Conservation (phyloP, 140 eudicot genomes). For the Anethum foeniculum region DNA sequence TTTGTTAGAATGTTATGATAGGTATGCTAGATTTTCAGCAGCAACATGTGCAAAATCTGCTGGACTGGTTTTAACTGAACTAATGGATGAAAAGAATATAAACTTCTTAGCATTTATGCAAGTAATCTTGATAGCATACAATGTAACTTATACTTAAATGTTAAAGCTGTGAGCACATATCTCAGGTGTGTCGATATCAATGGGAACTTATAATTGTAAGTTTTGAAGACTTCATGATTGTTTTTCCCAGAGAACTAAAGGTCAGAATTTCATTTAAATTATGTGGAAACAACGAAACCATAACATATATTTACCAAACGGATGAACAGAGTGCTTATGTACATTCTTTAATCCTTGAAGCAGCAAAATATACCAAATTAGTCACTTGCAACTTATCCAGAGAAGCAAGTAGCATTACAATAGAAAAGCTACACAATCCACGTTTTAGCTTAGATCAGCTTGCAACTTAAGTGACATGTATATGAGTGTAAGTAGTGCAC, state of each 20-base stretch:
- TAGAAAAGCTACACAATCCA: not conserved
- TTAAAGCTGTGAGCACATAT: not conserved
- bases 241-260: not conserved
- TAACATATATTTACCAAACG: not conserved
- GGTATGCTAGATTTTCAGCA: not conserved
- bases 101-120: not conserved
- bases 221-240: not conserved
- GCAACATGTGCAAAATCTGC: not conserved
- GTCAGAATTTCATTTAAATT: not conserved
- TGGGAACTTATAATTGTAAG: not conserved
- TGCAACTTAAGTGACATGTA: conserved; percentile 85
- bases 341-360: not conserved
- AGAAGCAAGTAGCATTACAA: conserved; percentile 13
- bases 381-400: not conserved
- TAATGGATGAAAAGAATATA: not conserved
- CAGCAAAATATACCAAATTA: not conserved
- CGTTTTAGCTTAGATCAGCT: conserved; percentile 40
- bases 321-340: not conserved
- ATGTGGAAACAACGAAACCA: not conserved
- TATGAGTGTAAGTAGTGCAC: conserved; percentile 77
- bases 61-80: not conserved
- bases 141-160: not conserved
- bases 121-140: not conserved
- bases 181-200: too few species aligned
- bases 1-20: not conserved